Percentiles rank a stretch among this genome's conserved stretches.
Conservation (phyloP, 2,329 filamentous ascomycete genomes). For the Botryosphaeria agaves region DNA sequence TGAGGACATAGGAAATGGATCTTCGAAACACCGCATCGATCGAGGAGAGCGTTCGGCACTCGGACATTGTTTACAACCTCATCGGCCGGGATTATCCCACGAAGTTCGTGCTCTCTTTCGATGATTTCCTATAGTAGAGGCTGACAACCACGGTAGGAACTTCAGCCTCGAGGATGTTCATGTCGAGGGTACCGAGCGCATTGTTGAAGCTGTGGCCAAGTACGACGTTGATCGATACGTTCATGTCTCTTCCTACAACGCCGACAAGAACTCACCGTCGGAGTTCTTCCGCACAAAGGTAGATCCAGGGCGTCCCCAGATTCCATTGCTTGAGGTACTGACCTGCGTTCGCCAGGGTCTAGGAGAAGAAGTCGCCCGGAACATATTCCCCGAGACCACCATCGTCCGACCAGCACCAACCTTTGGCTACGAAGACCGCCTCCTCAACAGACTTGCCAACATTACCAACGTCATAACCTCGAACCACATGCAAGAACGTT, state of each 20-base stretch:
- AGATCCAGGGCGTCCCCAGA: neutral
- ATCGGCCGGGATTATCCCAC: conserved; percentile 90
- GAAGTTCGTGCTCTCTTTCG: no score
- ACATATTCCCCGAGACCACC: conserved; percentile 91
- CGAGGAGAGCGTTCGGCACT: conserved; percentile 91
- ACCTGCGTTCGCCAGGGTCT: conserved; percentile 50
- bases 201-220: conserved; percentile 86
- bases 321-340: no score
- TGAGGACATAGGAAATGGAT: conserved; percentile 62
- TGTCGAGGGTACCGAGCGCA: conserved; percentile 79
- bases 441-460: conserved; percentile 72
- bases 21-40: conserved; percentile 88
- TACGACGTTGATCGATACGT: conserved; percentile 96
- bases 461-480: conserved; percentile 70
- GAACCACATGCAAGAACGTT: conserved; percentile 85
- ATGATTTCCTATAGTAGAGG: conserved; percentile 2
- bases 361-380: conserved; percentile 68
- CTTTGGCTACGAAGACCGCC: conserved; percentile 87
- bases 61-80: conserved; percentile 94
- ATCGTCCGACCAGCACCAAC: conserved; percentile 87
- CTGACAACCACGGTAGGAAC: conserved; percentile 60
- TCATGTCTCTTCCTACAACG: conserved; percentile 92
- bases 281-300: conserved; percentile 89
- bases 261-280: conserved; percentile 58
- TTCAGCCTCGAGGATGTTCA: conserved; percentile 87